These are phyloP conservation scores for Phytophthora citricola DNA, from an alignment of 352 stramenopile genomes.

Conservation along the genomic window DNA sequence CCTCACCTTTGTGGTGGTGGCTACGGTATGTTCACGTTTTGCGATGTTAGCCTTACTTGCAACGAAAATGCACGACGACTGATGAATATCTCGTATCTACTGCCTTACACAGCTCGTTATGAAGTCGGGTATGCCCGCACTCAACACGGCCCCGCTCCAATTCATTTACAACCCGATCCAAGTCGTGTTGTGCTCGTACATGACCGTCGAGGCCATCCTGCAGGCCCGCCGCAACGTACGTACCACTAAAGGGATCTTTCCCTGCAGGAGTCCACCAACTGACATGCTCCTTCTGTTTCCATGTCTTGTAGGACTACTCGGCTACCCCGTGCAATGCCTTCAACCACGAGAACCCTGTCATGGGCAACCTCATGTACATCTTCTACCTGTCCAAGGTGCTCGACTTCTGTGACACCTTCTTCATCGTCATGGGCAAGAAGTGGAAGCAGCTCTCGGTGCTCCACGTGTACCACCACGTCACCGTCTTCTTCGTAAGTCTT, in stretches of 20 bases:
- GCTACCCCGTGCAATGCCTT: conserved; percentile 90
- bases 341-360: conserved; percentile 85
- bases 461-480: conserved; percentile 98
- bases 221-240: conserved; percentile 87
- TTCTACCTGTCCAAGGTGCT: conserved; percentile 97
- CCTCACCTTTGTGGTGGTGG: conserved; percentile 69
- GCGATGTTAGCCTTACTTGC: background rate
- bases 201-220: conserved; percentile 92
- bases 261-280: conserved; percentile 2
- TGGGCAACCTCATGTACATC: conserved; percentile 95
- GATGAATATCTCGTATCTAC: conserved; percentile 1
- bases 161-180: conserved; percentile 96
- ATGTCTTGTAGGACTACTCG: conserved; percentile 70
- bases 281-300: conserved; percentile 18
- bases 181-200: conserved; percentile 95
- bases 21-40: conserved; percentile 28
- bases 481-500: conserved; percentile 93
- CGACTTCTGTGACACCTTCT: conserved; percentile 93
- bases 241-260: background rate
- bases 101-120: conserved; percentile 48
- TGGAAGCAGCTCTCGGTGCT: conserved; percentile 97
- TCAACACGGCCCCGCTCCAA: conserved; percentile 79
- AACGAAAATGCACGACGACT: background rate
- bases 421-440: conserved; percentile 97
- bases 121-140: conserved; percentile 53